These are phyloP conservation scores for Xenosphaeropsis pyriputrescens DNA, from an alignment of 2,329 filamentous ascomycete genomes.

Conservation along the genomic window DNA sequence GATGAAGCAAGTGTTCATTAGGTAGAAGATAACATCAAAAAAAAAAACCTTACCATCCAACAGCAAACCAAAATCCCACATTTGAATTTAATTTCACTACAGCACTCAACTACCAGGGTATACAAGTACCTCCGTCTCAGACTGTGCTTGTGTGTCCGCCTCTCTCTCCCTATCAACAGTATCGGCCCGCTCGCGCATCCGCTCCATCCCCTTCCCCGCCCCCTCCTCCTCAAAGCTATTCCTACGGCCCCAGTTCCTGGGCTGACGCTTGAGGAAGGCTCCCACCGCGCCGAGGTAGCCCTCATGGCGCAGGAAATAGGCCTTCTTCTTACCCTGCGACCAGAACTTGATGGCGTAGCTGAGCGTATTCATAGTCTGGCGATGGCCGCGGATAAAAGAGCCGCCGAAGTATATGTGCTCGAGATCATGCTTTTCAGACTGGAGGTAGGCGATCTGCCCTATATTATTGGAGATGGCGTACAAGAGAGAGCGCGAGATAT, in stretches of 20 bases:
- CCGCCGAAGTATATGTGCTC: slow-evolving; percentile 96
- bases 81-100: too few species aligned
- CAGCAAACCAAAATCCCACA: too few species aligned
- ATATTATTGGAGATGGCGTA: slow-evolving; percentile 98
- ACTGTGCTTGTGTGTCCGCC: neutral
- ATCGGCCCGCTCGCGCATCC: neutral
- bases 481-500: slow-evolving; percentile 80
- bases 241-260: slow-evolving; percentile 77
- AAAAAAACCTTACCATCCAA: too few species aligned
- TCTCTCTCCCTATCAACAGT: neutral
- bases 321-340: slow-evolving; percentile 86
- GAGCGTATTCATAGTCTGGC: slow-evolving; percentile 94
- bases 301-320: slow-evolving; percentile 90
- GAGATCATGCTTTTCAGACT: slow-evolving; percentile 84
- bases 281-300: slow-evolving; percentile 90
- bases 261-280: slow-evolving; percentile 84
- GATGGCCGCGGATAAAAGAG: slow-evolving; percentile 89
- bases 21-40: too few species aligned
- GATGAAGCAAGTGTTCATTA: too few species aligned
- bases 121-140: neutral
- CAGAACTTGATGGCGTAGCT: slow-evolving; percentile 97
- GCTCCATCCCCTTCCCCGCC: neutral
- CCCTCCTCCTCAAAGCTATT: slow-evolving; percentile 35
- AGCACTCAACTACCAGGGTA: neutral
- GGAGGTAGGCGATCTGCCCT: slow-evolving; percentile 93